Percentiles rank a stretch among this genome's conserved stretches.
Conservation (phyloP, 2,329 filamentous ascomycete species). For the Venturia pyrina region DNA sequence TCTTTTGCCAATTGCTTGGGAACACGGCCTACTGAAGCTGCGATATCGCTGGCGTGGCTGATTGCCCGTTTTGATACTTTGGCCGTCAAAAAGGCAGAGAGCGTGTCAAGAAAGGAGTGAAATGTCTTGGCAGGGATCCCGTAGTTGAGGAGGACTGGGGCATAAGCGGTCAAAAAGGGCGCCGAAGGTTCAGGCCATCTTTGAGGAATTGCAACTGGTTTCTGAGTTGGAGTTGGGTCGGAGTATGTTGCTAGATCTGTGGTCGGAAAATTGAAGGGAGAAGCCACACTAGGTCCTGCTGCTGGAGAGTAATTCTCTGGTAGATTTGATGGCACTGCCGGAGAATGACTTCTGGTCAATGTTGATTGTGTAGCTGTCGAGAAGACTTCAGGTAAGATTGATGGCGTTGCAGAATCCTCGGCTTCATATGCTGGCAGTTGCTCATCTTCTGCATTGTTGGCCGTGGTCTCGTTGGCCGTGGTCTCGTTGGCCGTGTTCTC, state of each 20-base stretch:
- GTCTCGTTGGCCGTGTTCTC: not conserved
- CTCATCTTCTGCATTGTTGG: not conserved
- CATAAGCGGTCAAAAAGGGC: slow-evolving; percentile 8
- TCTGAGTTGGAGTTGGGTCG: not conserved
- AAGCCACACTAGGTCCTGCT: slow-evolving; percentile 4
- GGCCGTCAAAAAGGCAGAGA: slow-evolving; percentile 38
- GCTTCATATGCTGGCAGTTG: not conserved
- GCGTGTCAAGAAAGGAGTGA: slow-evolving; percentile 24
- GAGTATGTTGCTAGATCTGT: not conserved
- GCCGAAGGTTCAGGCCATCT: slow-evolving; percentile 5
- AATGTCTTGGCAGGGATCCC: slow-evolving; percentile 19
- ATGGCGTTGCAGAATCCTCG: not conserved
- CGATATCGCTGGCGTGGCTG: slow-evolving; percentile 9
- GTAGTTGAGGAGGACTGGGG: slow-evolving; percentile 10
- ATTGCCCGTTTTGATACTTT: slow-evolving; percentile 34
- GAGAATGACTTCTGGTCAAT: not conserved
- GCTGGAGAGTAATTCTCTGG: not conserved
- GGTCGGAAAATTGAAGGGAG: slow-evolving; percentile 11
- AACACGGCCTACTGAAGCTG: slow-evolving; percentile 6
- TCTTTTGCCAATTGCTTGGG: slow-evolving; percentile 26
- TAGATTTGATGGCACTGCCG: not conserved
- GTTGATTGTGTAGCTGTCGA: not conserved
- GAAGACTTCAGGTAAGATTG: not conserved
- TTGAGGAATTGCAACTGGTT: slow-evolving; percentile 10
- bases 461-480: not conserved